phyloP scores from a whole-genome alignment of 495 filamentous ascomycete genomes.

The Xylaria scruposa region DNA sequence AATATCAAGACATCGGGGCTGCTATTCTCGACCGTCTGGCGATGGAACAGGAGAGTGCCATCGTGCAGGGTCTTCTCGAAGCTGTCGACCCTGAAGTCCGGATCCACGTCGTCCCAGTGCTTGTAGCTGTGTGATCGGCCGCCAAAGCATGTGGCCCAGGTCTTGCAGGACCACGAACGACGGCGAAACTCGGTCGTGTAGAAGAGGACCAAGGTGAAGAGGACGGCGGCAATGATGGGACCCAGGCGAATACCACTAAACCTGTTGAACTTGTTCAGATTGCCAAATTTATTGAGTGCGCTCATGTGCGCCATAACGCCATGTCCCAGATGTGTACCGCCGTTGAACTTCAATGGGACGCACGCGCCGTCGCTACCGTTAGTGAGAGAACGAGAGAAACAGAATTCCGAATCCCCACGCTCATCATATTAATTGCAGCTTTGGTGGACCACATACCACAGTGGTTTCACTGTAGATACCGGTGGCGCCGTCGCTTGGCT shows the following conservation, averaged over 20 bases:
- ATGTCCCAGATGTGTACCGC: neutral
- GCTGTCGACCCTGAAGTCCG: constrained; percentile 28
- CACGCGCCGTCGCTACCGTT: neutral
- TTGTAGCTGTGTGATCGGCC: constrained; percentile 30
- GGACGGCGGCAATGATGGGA: constrained; percentile 19
- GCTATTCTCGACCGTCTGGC: constrained; percentile 30
- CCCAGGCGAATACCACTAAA: constrained; percentile 15
- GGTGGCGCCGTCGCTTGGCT: neutral
- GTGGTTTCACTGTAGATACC: neutral
- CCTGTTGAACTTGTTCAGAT: constrained; percentile 12
- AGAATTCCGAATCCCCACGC: neutral
- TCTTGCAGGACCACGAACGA: constrained; percentile 35
- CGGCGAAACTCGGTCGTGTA: constrained; percentile 31
- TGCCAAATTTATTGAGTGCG: constrained; percentile 5
- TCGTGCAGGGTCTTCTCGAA: constrained; percentile 33
- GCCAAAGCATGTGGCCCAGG: constrained; percentile 27
- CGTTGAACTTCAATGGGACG: neutral
- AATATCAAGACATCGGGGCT: constrained; percentile 32
- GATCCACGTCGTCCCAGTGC: constrained; percentile 32
- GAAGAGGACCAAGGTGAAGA: constrained; percentile 30
- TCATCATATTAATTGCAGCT: neutral
- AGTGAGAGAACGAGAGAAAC: neutral
- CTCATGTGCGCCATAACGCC: constrained; percentile 13
- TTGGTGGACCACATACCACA: neutral
- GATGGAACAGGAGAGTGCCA: constrained; percentile 32